A percentile compares a stretch with the other conserved stretches of the same genome.
Conservation (phyloP, 2,329 filamentous ascomycete species). For the Xylariaceae sp. region DNA sequence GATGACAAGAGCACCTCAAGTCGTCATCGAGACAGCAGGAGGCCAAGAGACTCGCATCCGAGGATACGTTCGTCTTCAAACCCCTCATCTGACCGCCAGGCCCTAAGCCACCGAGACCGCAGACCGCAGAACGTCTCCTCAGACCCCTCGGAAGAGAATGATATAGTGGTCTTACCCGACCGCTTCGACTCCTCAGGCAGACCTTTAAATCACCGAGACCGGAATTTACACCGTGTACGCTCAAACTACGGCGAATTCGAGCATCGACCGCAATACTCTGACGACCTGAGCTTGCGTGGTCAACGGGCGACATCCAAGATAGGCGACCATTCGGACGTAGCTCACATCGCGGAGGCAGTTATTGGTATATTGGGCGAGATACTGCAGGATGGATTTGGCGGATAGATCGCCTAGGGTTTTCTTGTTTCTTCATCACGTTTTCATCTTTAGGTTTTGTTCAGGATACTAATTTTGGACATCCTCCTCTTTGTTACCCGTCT, state of each 20-base stretch:
- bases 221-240: slow-evolving; percentile 7
- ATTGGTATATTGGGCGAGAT: slow-evolving; percentile 22
- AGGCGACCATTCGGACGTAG: slow-evolving; percentile 2
- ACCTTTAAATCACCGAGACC: slow-evolving; percentile 29
- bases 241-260: slow-evolving; percentile 23
- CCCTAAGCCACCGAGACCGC: slow-evolving; percentile 10
- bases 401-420: background rate
- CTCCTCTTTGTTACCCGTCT: too few relatives aligned
- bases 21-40: background rate
- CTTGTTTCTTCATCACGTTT: background rate
- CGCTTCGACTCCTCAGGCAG: slow-evolving; percentile 41
- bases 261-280: slow-evolving; percentile 23
- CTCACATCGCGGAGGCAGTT: slow-evolving; percentile 17
- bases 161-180: slow-evolving; percentile 41
- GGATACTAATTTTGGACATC: too few relatives aligned
- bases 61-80: slow-evolving; percentile 36
- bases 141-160: slow-evolving; percentile 30
- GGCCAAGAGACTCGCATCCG: background rate
- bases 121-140: slow-evolving; percentile 24
- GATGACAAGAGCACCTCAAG: slow-evolving; percentile 3
- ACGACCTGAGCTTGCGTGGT: slow-evolving; percentile 19
- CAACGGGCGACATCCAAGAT: slow-evolving; percentile 17
- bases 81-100: slow-evolving; percentile 29
- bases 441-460: too few relatives aligned
- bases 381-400: slow-evolving; percentile 10